These are phyloP conservation scores for Firmiana major DNA, from an alignment of 345 rosid genomes.

Conservation along the genomic window DNA sequence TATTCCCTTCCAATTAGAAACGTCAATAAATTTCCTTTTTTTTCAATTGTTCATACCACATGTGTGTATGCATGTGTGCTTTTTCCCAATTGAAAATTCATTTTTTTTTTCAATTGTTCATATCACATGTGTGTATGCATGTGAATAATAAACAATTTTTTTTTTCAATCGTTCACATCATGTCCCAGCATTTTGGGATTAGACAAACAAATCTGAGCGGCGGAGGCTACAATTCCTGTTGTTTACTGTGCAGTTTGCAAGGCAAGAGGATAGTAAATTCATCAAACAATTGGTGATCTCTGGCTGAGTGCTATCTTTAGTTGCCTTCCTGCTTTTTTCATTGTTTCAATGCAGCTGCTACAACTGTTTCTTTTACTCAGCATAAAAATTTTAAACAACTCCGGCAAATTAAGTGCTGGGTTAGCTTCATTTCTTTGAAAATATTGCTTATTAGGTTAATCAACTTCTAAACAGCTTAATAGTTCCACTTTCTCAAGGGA, in stretches of 20 bases:
- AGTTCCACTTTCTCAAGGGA: neutral
- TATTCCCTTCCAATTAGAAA: too few relatives aligned
- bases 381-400: neutral
- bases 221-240: neutral
- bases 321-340: neutral
- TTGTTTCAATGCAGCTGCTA: neutral
- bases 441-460: neutral
- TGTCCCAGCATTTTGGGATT: neutral
- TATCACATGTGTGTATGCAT: neutral
- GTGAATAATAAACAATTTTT: neutral
- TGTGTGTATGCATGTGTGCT: too few relatives aligned
- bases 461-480: neutral
- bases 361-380: neutral
- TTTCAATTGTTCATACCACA: too few relatives aligned
- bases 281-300: conserved; percentile 2
- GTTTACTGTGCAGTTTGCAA: neutral
- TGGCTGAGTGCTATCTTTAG: neutral
- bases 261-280: neutral
- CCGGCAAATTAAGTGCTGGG: neutral
- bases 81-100: neutral
- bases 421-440: neutral
- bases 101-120: neutral
- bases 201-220: neutral
- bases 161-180: neutral
- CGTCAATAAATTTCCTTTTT: too few relatives aligned